A percentile compares a stretch with the other conserved stretches of the same genome.
Evolutionary conservation across 2,329 filamentous ascomycete genomes (phyloP).

Genomic region (Penicillium palitans): DNA sequence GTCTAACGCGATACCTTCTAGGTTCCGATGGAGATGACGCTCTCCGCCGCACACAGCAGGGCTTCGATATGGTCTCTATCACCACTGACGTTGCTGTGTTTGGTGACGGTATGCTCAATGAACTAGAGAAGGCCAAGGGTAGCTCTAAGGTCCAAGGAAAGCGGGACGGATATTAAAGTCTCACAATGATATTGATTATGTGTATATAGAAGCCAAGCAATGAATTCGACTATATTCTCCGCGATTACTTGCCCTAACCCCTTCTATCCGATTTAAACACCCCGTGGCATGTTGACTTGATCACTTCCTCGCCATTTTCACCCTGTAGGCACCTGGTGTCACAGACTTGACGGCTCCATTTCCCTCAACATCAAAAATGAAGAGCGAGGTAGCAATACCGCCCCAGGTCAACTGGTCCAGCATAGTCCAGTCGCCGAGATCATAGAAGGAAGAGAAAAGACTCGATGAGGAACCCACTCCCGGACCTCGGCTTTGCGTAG

Average conservation of each 20-base stretch:
- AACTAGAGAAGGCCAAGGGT: conserved; percentile 36
- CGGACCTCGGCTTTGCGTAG: neutral
- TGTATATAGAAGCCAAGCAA: neutral
- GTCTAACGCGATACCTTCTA: conserved; percentile 8
- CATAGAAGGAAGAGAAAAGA: conserved; percentile 22
- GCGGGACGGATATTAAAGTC: conserved; percentile 18
- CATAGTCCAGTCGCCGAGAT: conserved; percentile 19
- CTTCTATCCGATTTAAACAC: neutral
- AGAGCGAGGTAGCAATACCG: conserved; percentile 22
- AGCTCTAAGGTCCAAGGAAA: conserved; percentile 5
- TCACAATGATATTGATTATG: neutral
- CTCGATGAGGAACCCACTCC: conserved; percentile 4
- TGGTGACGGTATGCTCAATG: conserved; percentile 34
- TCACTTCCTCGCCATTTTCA: conserved; percentile 17
- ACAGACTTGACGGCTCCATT: conserved; percentile 25
- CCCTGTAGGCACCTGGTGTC: conserved; percentile 19
- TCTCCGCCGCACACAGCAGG: conserved; percentile 34
- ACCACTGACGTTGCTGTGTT: conserved; percentile 41
- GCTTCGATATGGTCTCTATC: conserved; percentile 46
- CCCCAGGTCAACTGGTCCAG: conserved; percentile 28
- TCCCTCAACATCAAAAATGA: conserved; percentile 31
- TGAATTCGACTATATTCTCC: neutral
- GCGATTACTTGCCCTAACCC: neutral
- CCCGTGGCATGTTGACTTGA: neutral
- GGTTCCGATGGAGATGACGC: conserved; percentile 40